phyloP scores from a whole-genome alignment of 176 grass and related monocot genomes.

The Urochloa ruziziensis region DNA sequence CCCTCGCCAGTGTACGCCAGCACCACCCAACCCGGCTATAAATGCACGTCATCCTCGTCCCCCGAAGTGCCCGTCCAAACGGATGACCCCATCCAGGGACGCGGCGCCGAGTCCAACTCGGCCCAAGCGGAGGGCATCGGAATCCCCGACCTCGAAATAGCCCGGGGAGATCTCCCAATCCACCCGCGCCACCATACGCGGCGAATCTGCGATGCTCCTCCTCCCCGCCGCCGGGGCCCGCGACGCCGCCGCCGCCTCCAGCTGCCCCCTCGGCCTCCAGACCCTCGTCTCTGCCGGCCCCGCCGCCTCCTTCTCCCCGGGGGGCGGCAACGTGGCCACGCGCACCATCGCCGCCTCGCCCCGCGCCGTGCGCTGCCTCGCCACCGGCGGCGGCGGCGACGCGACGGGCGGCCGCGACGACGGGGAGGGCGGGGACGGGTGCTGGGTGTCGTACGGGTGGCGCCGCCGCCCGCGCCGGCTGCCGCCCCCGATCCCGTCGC shows the following conservation, averaged over 20 bases:
- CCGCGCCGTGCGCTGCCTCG: not conserved
- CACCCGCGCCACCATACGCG: not conserved
- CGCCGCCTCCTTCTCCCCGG: not conserved
- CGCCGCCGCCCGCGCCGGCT: constrained; percentile 22
- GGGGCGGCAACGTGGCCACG: constrained; percentile 32
- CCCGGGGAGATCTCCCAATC: not conserved
- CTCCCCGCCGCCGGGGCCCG: constrained; percentile 12
- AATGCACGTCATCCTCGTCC: not conserved
- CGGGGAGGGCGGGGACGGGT: not conserved
- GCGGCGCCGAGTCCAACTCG: not conserved
- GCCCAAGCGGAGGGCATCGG: not conserved
- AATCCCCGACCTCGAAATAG: not conserved
- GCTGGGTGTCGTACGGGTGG: constrained; percentile 45
- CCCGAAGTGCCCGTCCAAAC: not conserved
- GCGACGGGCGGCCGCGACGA: not conserved
- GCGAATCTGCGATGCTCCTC: constrained; percentile 43
- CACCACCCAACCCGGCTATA: not conserved
- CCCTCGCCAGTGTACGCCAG: too few relatives aligned
- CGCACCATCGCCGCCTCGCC: constrained; percentile 50
- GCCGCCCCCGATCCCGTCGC: constrained; percentile 44
- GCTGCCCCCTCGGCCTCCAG: constrained; percentile 33
- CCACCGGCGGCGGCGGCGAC: not conserved
- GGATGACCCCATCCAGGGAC: not conserved
- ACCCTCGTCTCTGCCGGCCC: constrained; percentile 30
- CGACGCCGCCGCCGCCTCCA: constrained; percentile 19